These are phyloP conservation scores for Acacia pycnantha DNA, from an alignment of 331 rosid genomes.

Conservation along the genomic window DNA sequence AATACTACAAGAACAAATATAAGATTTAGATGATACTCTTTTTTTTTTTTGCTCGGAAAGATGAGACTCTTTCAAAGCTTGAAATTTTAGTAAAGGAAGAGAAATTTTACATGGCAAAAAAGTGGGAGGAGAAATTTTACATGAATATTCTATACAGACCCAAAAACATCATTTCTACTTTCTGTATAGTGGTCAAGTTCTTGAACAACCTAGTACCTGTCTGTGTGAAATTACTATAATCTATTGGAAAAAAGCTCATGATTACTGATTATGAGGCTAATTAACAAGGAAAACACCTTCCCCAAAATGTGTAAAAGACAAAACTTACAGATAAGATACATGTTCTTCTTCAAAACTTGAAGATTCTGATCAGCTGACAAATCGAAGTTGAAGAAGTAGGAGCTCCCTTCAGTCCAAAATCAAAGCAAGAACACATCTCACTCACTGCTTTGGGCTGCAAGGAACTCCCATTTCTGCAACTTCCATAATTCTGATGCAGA, in stretches of 20 bases:
- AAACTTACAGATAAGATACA: conserved; percentile 10
- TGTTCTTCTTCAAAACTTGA: neutral
- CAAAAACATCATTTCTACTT: neutral
- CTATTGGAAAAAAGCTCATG: neutral
- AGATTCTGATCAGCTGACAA: conserved; percentile 10
- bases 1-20: neutral
- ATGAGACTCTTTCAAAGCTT: neutral
- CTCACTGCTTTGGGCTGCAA: conserved; percentile 62
- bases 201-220: neutral
- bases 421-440: conserved; percentile 10
- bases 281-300: neutral
- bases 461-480: conserved; percentile 73
- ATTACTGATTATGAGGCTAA: neutral
- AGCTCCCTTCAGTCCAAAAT: conserved; percentile 93
- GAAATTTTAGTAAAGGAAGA: neutral
- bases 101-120: neutral
- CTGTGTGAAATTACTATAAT: neutral
- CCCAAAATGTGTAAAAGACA: neutral
- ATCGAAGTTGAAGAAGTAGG: conserved; percentile 65
- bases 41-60: too few relatives aligned
- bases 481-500: conserved; percentile 34
- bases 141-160: neutral
- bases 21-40: neutral
- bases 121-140: neutral
- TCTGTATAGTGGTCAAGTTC: neutral